Percentiles rank a stretch among this genome's conserved stretches.
These are phyloP conservation scores for Hyaloscypha hepaticicola DNA, from an alignment of 495 filamentous ascomycete species.

Conservation along the genomic window DNA sequence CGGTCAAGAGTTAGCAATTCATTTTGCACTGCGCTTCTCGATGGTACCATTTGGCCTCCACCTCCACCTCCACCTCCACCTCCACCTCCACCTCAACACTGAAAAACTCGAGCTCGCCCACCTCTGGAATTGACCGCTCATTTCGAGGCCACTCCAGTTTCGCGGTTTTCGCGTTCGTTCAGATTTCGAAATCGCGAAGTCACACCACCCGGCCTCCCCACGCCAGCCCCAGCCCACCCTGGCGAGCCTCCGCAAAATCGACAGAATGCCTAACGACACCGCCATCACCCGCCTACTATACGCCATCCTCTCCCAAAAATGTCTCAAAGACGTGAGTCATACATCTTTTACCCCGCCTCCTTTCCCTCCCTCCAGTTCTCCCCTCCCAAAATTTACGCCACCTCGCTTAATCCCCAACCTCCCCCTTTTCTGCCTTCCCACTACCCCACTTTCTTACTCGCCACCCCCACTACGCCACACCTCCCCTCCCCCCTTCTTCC, in stretches of 20 bases:
- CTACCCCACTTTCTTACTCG: background rate
- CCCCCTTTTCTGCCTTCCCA: conserved; percentile 4
- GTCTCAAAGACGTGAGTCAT: conserved; percentile 64
- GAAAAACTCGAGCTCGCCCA: background rate
- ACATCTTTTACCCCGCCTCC: conserved; percentile 1
- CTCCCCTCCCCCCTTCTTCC: background rate
- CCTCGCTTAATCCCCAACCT: conserved; percentile 2
- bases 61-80: too few species aligned
- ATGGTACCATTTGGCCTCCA: background rate
- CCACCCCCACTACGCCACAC: background rate
- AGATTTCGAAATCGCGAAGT: background rate
- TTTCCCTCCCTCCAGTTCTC: background rate
- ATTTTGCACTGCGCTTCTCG: conserved; percentile 7
- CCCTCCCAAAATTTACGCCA: background rate
- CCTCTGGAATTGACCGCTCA: conserved; percentile 5
- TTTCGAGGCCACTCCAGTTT: background rate
- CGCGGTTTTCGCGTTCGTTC: background rate
- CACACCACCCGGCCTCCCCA: background rate
- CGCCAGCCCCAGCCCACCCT: too few species aligned
- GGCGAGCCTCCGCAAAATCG: conserved; percentile 21
- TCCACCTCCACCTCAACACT: too few species aligned
- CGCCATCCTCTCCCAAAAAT: conserved; percentile 72
- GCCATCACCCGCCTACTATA: conserved; percentile 65
- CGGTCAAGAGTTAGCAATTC: conserved; percentile 6
- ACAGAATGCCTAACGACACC: conserved; percentile 40